Evolutionary conservation across 257 asterid genomes (phyloP).

Genomic region (Nyctanthes arbortristis): DNA sequence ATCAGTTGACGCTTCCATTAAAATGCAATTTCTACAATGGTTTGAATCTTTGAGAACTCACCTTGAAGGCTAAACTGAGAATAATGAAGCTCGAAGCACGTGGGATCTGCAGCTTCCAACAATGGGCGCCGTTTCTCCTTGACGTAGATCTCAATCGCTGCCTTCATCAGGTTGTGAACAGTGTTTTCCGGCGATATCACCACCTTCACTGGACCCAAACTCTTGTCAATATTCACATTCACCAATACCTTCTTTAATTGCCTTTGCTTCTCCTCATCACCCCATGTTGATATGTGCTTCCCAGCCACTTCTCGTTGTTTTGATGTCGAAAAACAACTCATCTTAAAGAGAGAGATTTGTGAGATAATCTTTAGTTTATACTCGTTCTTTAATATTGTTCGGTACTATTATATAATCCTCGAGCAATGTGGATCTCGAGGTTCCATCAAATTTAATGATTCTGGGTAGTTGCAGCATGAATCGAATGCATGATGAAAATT

Average conservation of each 20-base stretch:
- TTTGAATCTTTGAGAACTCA: too few species aligned
- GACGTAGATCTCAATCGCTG: constrained; percentile 49
- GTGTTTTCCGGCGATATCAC: constrained; percentile 61
- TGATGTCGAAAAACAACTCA: too few species aligned
- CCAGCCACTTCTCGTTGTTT: not conserved
- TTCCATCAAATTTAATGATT: not conserved
- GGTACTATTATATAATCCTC: too few species aligned
- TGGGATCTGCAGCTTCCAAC: constrained; percentile 37
- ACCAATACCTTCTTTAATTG: constrained; percentile 43
- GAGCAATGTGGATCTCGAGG: too few species aligned
- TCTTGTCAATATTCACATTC: constrained; percentile 51
- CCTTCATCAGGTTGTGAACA: constrained; percentile 44
- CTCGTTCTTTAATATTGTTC: too few species aligned
- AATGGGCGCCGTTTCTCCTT: constrained; percentile 65
- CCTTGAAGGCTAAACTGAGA: constrained; percentile 57
- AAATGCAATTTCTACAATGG: too few species aligned
- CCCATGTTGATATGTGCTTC: constrained; percentile 13
- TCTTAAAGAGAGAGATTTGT: too few species aligned
- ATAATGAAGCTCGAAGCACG: constrained; percentile 50
- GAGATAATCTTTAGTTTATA: too few species aligned
- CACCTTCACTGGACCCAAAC: constrained; percentile 63
- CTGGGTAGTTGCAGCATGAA: not conserved
- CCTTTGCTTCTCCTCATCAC: constrained; percentile 29
- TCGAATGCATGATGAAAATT: constrained; percentile 15
- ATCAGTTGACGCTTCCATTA: too few species aligned